These are phyloP conservation scores for Parathielavia appendiculata DNA, from an alignment of 495 filamentous ascomycete species.

Conservation along the genomic window DNA sequence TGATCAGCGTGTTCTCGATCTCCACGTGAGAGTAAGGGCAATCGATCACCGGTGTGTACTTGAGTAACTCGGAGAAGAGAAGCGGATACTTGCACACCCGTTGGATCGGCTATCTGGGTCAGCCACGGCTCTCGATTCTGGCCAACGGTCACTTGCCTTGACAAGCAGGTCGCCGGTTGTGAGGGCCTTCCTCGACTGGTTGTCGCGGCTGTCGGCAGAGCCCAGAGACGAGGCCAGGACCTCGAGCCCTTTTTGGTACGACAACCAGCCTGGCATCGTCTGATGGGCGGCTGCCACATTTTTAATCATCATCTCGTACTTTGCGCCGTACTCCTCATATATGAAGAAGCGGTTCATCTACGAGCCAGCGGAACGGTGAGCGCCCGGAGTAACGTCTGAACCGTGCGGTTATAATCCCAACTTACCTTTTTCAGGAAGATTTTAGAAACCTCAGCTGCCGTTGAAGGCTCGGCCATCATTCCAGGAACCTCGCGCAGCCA, in stretches of 20 bases:
- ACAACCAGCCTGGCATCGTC: constrained; percentile 68
- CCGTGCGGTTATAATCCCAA: not conserved
- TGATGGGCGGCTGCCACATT: constrained; percentile 66
- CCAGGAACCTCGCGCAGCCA: constrained; percentile 46
- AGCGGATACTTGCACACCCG: constrained; percentile 89
- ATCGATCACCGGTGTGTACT: constrained; percentile 75
- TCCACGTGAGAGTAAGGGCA: constrained; percentile 75
- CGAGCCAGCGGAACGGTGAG: not conserved
- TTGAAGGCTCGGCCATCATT: constrained; percentile 61
- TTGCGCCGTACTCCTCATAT: constrained; percentile 84
- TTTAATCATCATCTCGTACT: constrained; percentile 76
- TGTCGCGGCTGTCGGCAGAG: constrained; percentile 59
- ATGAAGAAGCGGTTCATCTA: constrained; percentile 75
- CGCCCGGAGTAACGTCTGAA: too few relatives aligned
- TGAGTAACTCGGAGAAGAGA: constrained; percentile 75
- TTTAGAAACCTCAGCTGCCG: constrained; percentile 68
- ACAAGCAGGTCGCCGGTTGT: constrained; percentile 82
- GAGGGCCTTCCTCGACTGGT: constrained; percentile 65
- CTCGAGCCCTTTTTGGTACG: constrained; percentile 84
- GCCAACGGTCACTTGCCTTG: constrained; percentile 54
- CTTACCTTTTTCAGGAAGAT: constrained; percentile 71
- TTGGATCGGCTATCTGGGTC: constrained; percentile 66
- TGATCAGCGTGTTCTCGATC: constrained; percentile 66
- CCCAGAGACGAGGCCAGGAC: constrained; percentile 70
- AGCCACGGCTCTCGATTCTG: constrained; percentile 12